phyloP scores from a whole-genome alignment of 202 grass and related monocot species.

The Panicum virgatum region DNA sequence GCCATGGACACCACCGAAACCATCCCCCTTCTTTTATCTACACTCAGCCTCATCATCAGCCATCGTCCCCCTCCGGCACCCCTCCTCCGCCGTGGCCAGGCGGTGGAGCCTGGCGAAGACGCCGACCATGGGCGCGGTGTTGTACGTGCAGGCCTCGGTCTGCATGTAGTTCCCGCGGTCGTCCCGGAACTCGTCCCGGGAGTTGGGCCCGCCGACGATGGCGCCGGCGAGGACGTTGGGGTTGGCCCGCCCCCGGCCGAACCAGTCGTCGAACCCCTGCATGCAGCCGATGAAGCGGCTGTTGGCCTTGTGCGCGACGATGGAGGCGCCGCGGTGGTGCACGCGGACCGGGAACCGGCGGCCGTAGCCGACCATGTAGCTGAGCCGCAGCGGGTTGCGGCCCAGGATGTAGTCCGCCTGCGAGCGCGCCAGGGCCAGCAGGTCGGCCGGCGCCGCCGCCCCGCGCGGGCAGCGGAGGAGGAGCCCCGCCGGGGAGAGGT shows the following conservation, averaged over 20 bases:
- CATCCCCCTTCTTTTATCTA: slow-evolving; percentile 52
- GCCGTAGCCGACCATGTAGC: slow-evolving; percentile 85
- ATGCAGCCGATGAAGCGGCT: slow-evolving; percentile 84
- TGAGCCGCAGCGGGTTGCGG: slow-evolving; percentile 69
- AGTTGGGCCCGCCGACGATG: slow-evolving; percentile 78
- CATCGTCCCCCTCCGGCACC: background rate
- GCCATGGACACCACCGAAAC: slow-evolving; percentile 1
- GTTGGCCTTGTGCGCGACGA: slow-evolving; percentile 81
- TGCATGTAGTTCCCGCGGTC: slow-evolving; percentile 73
- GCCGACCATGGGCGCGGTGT: slow-evolving; percentile 80
- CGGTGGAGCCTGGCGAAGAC: slow-evolving; percentile 79
- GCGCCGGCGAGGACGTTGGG: slow-evolving; percentile 82
- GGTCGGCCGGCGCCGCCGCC: slow-evolving; percentile 31
- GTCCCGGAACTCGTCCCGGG: slow-evolving; percentile 73
- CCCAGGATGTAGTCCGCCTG: slow-evolving; percentile 89
- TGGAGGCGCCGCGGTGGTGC: slow-evolving; percentile 82
- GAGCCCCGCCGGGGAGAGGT: slow-evolving; percentile 36
- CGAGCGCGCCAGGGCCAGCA: slow-evolving; percentile 61
- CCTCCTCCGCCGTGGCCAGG: slow-evolving; percentile 15
- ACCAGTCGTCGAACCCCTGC: slow-evolving; percentile 94
- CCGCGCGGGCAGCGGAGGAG: slow-evolving; percentile 58
- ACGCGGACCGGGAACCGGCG: slow-evolving; percentile 56
- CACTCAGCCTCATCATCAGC: slow-evolving; percentile 35
- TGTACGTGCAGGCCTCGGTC: slow-evolving; percentile 93
- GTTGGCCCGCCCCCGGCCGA: slow-evolving; percentile 42